Evolutionary conservation across 768 basidiomycete genomes (phyloP).

Genomic region (Collybiopsis luxurians): DNA sequence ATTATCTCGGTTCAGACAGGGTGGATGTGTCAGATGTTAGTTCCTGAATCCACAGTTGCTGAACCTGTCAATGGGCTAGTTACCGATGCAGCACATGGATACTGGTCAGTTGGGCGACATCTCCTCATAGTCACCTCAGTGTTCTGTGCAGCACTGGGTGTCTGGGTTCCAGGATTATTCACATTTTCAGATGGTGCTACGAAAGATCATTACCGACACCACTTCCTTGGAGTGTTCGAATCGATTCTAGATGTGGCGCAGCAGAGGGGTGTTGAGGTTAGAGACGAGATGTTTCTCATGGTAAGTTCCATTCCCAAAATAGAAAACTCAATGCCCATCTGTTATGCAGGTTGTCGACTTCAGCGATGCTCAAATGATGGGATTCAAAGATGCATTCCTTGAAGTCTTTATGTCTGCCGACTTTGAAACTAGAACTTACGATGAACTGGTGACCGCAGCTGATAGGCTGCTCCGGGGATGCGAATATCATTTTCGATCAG

Average conservation of each 20-base stretch:
- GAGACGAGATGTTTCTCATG: background rate
- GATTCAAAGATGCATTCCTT: background rate
- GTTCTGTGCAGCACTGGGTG: background rate
- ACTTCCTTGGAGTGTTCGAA: background rate
- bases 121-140: background rate
- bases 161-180: background rate
- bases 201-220: background rate
- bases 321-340: background rate
- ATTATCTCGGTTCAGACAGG: background rate
- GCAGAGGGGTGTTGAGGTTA: background rate
- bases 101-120: background rate
- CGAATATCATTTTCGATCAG: background rate
- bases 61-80: background rate
- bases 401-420: background rate
- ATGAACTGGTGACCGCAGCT: too few species aligned
- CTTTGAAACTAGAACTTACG: too few species aligned
- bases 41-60: background rate
- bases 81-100: constrained; percentile 1
- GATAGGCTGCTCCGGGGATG: background rate
- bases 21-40: background rate
- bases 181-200: background rate
- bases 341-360: background rate
- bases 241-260: background rate
- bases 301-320: background rate
- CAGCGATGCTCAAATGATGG: background rate